A percentile compares a stretch with the other conserved stretches of the same genome.
phyloP scores from a whole-genome alignment of 176 grass and related monocot genomes.

The Echinochloa phyllopogon region DNA sequence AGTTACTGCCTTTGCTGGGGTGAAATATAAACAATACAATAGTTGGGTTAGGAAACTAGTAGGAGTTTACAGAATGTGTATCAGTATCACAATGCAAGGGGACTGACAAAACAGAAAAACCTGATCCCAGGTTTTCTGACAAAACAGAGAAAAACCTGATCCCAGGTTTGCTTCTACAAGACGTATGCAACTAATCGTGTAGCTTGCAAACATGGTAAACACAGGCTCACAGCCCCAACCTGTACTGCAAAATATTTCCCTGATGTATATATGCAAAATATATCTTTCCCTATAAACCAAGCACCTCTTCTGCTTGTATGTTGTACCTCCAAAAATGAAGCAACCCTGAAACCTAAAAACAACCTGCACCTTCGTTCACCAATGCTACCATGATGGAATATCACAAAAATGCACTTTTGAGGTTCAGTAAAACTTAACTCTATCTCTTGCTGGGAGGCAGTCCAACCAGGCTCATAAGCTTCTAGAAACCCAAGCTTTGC shows the following conservation, averaged over 20 bases:
- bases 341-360: slow-evolving; percentile 3
- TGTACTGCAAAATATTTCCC: background rate
- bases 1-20: background rate
- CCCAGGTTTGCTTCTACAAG: slow-evolving; percentile 11
- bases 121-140: slow-evolving; percentile 2
- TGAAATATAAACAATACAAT: background rate
- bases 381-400: background rate
- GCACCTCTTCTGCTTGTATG: background rate
- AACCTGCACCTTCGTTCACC: background rate
- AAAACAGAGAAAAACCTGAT: slow-evolving; percentile 7
- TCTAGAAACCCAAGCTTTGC: slow-evolving; percentile 87
- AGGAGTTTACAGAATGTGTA: background rate
- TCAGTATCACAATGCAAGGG: background rate
- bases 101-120: slow-evolving; percentile 8
- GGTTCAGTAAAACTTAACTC: slow-evolving; percentile 74
- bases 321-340: slow-evolving; percentile 22
- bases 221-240: background rate
- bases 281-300: background rate
- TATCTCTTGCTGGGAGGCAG: slow-evolving; percentile 77
- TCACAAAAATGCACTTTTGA: slow-evolving; percentile 11
- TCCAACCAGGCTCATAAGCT: slow-evolving; percentile 94
- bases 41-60: background rate
- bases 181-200: background rate
- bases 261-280: background rate
- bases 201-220: background rate